phyloP scores from a whole-genome alignment of 768 basidiomycete genomes.

The Suillus lakei region DNA sequence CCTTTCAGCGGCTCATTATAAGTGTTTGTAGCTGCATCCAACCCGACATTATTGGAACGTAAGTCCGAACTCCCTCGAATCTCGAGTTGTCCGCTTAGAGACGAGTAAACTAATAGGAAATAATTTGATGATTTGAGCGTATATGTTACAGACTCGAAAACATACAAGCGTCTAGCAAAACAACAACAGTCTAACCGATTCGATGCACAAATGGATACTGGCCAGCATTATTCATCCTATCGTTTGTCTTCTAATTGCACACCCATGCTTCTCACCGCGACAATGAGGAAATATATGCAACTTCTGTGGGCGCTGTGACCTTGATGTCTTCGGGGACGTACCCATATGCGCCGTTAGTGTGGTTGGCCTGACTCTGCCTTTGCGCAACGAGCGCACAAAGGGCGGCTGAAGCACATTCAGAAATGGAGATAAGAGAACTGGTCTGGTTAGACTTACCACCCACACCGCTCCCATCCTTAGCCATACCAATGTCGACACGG shows the following conservation, averaged over 20 bases:
- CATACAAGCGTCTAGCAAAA: not conserved
- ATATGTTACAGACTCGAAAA: constrained; percentile 3
- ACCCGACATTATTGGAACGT: not conserved
- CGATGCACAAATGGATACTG: constrained; percentile 9
- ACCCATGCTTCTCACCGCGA: constrained; percentile 17
- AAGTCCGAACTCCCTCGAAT: not conserved
- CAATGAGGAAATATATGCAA: constrained; percentile 25
- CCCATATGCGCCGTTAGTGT: constrained; percentile 10
- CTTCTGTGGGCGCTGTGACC: constrained; percentile 17
- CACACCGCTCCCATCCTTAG: constrained; percentile 97
- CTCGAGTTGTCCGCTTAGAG: not conserved
- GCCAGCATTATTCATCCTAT: constrained; percentile 7
- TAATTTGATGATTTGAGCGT: not conserved
- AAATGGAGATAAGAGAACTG: constrained; percentile 10
- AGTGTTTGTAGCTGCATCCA: not conserved
- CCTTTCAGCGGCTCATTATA: too few species aligned
- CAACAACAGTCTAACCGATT: constrained; percentile 3
- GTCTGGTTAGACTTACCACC: constrained; percentile 71
- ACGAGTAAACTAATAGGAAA: not conserved
- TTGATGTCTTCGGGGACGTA: constrained; percentile 15
- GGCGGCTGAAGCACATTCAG: constrained; percentile 59
- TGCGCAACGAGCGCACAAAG: constrained; percentile 69
- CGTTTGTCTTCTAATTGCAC: not conserved
- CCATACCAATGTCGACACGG: constrained; percentile 84
- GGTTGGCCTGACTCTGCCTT: constrained; percentile 25